A percentile compares a stretch with the other conserved stretches of the same genome.
These are phyloP conservation scores for Elaeis oleifera DNA, from an alignment of 202 grass and related monocot genomes.

Conservation along the genomic window DNA sequence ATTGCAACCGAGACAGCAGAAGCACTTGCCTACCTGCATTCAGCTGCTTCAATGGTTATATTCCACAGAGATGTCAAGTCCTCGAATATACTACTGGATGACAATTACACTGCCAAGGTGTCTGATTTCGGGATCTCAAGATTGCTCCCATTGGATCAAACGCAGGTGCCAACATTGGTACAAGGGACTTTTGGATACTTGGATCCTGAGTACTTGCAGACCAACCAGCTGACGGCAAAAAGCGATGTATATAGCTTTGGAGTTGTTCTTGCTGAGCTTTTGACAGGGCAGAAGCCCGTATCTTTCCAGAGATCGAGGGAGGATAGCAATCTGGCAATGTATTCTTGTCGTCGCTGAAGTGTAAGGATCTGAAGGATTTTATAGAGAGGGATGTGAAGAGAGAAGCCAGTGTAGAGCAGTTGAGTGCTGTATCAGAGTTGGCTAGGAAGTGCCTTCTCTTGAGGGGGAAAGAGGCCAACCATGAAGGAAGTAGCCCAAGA, in stretches of 20 bases:
- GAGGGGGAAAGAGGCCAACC: not conserved
- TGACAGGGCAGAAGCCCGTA: not conserved
- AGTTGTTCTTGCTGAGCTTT: slow-evolving; percentile 1
- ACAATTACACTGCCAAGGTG: slow-evolving; percentile 4
- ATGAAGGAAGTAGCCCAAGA: not conserved
- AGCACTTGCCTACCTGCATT: slow-evolving; percentile 11
- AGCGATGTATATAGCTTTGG: no score
- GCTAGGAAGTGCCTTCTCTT: not conserved
- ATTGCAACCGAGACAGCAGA: not conserved
- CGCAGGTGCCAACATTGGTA: not conserved
- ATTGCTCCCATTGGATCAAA: not conserved
- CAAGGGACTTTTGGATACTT: slow-evolving; percentile 3
- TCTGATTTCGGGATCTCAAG: not conserved
- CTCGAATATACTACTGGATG: slow-evolving; percentile 7
- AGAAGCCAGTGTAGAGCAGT: not conserved
- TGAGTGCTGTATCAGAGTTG: not conserved
- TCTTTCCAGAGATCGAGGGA: not conserved
- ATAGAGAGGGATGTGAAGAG: not conserved
- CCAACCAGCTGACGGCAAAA: no score
- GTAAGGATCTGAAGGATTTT: not conserved
- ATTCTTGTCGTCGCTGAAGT: not conserved
- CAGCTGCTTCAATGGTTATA: not conserved
- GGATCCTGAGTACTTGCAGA: not conserved
- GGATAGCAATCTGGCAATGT: not conserved
- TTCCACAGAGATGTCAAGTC: slow-evolving; percentile 16